A percentile compares a stretch with the other conserved stretches of the same genome.
Conservation (phyloP, 2,329 filamentous ascomycete genomes). For the Botrytis elliptica region DNA sequence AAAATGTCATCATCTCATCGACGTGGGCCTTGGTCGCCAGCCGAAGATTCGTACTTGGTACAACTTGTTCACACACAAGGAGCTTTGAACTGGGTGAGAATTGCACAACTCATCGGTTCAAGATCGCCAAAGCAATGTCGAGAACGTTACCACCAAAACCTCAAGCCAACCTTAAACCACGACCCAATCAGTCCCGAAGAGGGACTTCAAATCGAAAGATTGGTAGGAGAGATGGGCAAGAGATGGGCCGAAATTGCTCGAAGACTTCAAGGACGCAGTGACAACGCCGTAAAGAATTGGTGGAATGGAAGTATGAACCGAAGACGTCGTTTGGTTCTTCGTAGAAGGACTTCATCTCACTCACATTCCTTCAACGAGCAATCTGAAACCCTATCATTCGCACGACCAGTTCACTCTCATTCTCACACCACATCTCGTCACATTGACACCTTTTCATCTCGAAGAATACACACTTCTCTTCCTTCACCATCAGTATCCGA, state of each 20-base stretch:
- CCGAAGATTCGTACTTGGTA: conserved; percentile 71
- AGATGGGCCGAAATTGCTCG: conserved; percentile 92
- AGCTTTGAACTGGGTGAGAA: conserved; percentile 85
- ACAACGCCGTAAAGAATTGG: conserved; percentile 98
- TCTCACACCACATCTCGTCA: conserved; percentile 23
- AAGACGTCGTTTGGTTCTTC: conserved; percentile 46
- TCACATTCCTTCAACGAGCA: conserved; percentile 37
- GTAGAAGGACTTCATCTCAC: conserved; percentile 33
- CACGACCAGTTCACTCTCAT: conserved; percentile 27
- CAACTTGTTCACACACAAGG: conserved; percentile 70
- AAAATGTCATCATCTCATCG: conserved; percentile 49
- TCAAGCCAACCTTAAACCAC: conserved; percentile 74
- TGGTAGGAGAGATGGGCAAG: conserved; percentile 78
- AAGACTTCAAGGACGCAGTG: conserved; percentile 76
- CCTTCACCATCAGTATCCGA: conserved; percentile 65
- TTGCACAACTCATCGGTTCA: conserved; percentile 71
- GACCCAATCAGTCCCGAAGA: conserved; percentile 71
- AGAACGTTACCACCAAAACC: conserved; percentile 90
- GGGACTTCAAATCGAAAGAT: conserved; percentile 69
- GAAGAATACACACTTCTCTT: conserved; percentile 54
- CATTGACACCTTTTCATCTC: conserved; percentile 36
- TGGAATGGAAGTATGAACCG: conserved; percentile 94
- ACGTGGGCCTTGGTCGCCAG: conserved; percentile 79
- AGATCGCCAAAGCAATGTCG: conserved; percentile 92
- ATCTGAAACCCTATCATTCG: conserved; percentile 38